Evolutionary conservation across 768 basidiomycete species (phyloP).

Genomic region (Crassisporium funariophilum): DNA sequence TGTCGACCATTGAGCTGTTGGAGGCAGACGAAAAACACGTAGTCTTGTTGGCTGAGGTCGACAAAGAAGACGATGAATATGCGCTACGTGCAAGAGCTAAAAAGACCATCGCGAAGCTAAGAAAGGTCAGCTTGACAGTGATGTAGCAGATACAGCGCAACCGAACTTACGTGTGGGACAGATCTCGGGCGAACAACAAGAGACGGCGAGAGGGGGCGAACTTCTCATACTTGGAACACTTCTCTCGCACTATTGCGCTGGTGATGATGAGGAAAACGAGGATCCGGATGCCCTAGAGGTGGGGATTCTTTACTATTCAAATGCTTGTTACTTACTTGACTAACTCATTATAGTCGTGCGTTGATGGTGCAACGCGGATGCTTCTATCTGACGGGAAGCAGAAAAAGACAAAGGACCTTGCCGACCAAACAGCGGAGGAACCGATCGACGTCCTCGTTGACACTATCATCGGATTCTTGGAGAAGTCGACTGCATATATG

Average conservation of each 20-base stretch:
- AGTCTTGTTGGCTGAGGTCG: slow-evolving; percentile 46
- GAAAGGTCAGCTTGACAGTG: slow-evolving; percentile 42
- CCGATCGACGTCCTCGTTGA: slow-evolving; percentile 88
- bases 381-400: slow-evolving; percentile 47
- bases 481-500: slow-evolving; percentile 79
- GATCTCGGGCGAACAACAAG: slow-evolving; percentile 35
- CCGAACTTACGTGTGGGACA: slow-evolving; percentile 11
- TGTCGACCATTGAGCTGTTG: slow-evolving; percentile 55
- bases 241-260: slow-evolving; percentile 71
- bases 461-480: slow-evolving; percentile 86
- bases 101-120: slow-evolving; percentile 42
- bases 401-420: slow-evolving; percentile 39
- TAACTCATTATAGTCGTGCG: slow-evolving; percentile 48
- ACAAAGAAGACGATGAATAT: slow-evolving; percentile 59
- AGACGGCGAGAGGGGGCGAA: slow-evolving; percentile 68
- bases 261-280: slow-evolving; percentile 47
- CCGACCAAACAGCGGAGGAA: slow-evolving; percentile 34
- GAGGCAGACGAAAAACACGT: slow-evolving; percentile 75
- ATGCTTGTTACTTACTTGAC: slow-evolving; percentile 8
- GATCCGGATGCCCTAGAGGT: slow-evolving; percentile 69
- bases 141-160: too few relatives aligned
- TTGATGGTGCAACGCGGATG: slow-evolving; percentile 59
- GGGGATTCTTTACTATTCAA: slow-evolving; percentile 6
- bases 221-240: slow-evolving; percentile 71
- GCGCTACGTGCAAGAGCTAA: slow-evolving; percentile 48